Percentiles rank a stretch among this genome's conserved stretches.
These are phyloP conservation scores for Pseudoneurospora amorphoporcata DNA, from an alignment of 495 filamentous ascomycete genomes.

Conservation along the genomic window DNA sequence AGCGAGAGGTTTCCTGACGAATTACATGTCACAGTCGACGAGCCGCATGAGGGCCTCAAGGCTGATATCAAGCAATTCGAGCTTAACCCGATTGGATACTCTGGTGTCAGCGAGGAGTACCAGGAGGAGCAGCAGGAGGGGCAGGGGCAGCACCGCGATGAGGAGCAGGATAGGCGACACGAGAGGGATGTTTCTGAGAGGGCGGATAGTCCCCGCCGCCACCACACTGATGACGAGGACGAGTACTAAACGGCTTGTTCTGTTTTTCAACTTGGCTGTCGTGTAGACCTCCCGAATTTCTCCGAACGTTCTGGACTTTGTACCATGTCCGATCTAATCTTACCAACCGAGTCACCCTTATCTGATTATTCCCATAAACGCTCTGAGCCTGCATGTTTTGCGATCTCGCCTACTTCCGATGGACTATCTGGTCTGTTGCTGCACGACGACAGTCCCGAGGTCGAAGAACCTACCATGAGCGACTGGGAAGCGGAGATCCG, in stretches of 20 bases:
- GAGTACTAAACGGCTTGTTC: constrained; percentile 2
- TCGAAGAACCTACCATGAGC: neutral
- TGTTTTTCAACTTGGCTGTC: neutral
- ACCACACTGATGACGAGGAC: constrained; percentile 17
- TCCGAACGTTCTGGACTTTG: neutral
- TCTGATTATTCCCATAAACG: neutral
- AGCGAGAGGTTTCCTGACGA: constrained; percentile 34
- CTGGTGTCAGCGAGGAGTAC: constrained; percentile 19
- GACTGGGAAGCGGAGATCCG: neutral
- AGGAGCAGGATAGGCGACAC: neutral
- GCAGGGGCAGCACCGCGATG: neutral
- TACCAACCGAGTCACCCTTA: neutral
- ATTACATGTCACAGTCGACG: constrained; percentile 32
- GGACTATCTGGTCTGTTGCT: neutral
- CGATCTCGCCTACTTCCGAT: neutral
- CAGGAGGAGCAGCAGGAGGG: constrained; percentile 5
- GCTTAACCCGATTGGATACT: constrained; percentile 29
- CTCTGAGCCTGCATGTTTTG: neutral
- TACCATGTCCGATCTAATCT: neutral
- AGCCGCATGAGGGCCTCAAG: constrained; percentile 30
- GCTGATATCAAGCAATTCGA: constrained; percentile 29
- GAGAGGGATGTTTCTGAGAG: neutral
- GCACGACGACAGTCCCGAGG: neutral
- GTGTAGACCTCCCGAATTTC: neutral
- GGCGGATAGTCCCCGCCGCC: neutral